Evolutionary conservation across 73 alveolate genomes (phyloP).

Genomic region (Paramecium sexaurelia): DNA sequence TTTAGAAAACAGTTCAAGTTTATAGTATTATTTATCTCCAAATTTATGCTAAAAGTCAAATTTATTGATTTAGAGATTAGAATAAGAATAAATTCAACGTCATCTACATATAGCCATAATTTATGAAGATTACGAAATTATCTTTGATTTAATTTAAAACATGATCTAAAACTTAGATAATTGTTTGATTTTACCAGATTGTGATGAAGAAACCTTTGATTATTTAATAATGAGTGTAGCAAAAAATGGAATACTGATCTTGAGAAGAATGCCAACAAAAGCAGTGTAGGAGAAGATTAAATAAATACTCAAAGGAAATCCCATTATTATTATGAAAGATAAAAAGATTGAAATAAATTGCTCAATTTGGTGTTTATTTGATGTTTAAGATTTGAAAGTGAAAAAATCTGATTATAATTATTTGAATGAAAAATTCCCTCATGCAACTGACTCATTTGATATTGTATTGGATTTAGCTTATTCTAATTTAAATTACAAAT

Average conservation of each 20-base stretch:
- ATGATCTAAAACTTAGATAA: background rate
- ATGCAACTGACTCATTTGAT: background rate
- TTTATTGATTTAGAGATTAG: background rate
- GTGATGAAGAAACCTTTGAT: slow-evolving; percentile 56
- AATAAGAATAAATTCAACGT: background rate
- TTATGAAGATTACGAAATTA: slow-evolving; percentile 31
- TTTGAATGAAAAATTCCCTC: background rate
- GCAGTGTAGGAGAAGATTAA: background rate
- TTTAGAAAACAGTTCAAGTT: slow-evolving; percentile 3
- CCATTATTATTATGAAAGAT: background rate
- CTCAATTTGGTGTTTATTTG: slow-evolving; percentile 33
- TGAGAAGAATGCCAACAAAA: background rate
- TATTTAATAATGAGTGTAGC: background rate
- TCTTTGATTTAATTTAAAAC: background rate
- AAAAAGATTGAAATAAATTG: background rate
- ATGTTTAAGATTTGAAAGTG: background rate
- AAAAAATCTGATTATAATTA: background rate
- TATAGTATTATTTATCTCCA: slow-evolving; percentile 4
- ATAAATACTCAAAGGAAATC: background rate
- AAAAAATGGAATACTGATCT: background rate
- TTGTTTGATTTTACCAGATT: background rate
- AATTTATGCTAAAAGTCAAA: background rate
- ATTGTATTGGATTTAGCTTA: slow-evolving; percentile 34
- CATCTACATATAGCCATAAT: slow-evolving; percentile 28
- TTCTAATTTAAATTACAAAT: slow-evolving; percentile 18